Conservation (phyloP, 352 stramenopile species). For the Phytophthora brassicae region DNA sequence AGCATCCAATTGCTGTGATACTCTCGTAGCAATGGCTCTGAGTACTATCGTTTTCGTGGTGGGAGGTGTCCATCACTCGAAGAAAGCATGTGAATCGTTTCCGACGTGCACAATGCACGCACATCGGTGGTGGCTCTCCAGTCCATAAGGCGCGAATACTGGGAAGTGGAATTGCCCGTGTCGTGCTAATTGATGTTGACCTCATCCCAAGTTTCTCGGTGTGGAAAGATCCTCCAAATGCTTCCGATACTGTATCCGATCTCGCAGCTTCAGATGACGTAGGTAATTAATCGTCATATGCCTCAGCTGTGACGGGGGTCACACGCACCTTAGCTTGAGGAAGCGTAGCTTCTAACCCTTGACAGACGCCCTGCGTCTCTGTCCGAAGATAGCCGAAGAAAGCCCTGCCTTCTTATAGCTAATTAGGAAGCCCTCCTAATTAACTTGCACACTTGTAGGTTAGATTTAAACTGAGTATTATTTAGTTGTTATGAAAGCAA, state of each 20-base stretch:
- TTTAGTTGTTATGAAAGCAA: no score
- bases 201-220: slow-evolving; percentile 13
- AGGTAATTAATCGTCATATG: slow-evolving; percentile 39
- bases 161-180: slow-evolving; percentile 34
- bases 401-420: no score
- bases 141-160: not conserved
- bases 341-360: no score
- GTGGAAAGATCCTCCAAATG: slow-evolving; percentile 24
- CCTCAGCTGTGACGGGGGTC: no score
- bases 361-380: no score
- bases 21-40: slow-evolving; percentile 13
- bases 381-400: no score
- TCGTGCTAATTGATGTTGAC: slow-evolving; percentile 31
- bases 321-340: no score
- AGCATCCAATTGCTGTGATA: slow-evolving; percentile 20
- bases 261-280: slow-evolving; percentile 35
- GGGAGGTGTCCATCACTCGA: slow-evolving; percentile 14
- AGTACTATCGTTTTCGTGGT: slow-evolving; percentile 14
- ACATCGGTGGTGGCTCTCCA: slow-evolving; percentile 17
- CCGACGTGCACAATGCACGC: slow-evolving; percentile 27
- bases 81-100: slow-evolving; percentile 12
- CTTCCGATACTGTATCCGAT: slow-evolving; percentile 18
- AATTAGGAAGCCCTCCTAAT: no score
- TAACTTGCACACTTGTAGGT: no score
- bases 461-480: no score